Evolutionary conservation across 2,329 filamentous ascomycete genomes (phyloP), one percentile per base, ranked within the genome.

Genomic region (Aspergillus fischeri): DNA sequence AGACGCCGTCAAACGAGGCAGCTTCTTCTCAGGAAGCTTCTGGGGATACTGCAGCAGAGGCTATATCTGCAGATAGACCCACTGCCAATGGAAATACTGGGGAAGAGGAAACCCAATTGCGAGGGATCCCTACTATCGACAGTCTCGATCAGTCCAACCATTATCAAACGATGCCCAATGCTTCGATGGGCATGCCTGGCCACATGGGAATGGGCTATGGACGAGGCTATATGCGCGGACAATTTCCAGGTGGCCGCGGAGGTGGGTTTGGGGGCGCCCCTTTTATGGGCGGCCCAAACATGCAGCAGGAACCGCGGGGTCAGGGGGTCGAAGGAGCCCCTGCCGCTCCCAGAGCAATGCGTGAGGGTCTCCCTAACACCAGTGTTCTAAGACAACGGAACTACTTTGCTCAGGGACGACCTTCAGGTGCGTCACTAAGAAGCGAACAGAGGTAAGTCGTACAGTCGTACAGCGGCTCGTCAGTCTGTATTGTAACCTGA

Each of bases 311-410:
- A 58, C 73, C 78, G 6, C 74, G 75, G 52, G 80, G 80, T 4
- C 76, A 91, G 82, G 83, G 83, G 41, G 83, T 86, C 53, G 79
- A 78, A 68, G 83, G 83, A 76, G 94, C 94, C 28, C 94, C 94
- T 28, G 96, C 89, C 54, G 94, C 92, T 9, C 94, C 94, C 50
- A 92, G 94, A 75, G 94, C 94, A 20, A 96, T 97, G 91, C 85
- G 93, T 61, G 89, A 94, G 74, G 91, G 92, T 29, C 80, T 92
- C 10, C 89, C 90, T 52, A 95, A 95, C 73, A 92, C 88, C 56
- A 90, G 89, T 64, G 83, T 90, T 53, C 83, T 86, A 62, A 84
- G 89, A 66, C 75, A 81, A 71, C 87, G 71, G 79, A 85, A 73
- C 20, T 77, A 78, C 57, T 71, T 75, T 17, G 66, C 68, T 51